Conservation (phyloP, 2,329 filamentous ascomycete species). For the Calonectria henricotiae region DNA sequence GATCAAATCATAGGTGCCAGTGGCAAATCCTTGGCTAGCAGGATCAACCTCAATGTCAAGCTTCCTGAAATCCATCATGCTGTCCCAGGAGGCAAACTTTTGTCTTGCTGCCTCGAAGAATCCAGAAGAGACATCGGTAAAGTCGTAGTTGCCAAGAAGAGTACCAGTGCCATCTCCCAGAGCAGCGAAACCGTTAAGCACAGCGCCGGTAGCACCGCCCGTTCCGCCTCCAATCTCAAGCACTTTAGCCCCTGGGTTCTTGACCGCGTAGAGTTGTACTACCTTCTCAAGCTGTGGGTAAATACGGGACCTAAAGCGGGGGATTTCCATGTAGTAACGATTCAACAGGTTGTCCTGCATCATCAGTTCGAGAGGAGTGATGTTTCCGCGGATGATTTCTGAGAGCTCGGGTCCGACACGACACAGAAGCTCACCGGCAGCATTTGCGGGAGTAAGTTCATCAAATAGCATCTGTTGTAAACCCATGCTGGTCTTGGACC, state of each 20-base stretch:
- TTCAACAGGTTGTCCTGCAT: conserved; percentile 14
- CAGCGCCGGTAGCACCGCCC: background rate
- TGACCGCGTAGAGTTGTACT: background rate
- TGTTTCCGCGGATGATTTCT: background rate
- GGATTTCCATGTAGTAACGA: conserved; percentile 15
- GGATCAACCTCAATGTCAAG: conserved; percentile 17
- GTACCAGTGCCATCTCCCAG: background rate
- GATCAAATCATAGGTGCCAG: conserved; percentile 3
- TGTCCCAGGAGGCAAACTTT: conserved; percentile 1
- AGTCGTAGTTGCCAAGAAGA: background rate
- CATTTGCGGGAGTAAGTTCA: background rate
- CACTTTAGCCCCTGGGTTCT: background rate
- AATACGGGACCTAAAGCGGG: conserved; percentile 1
- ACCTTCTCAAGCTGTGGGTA: conserved; percentile 12
- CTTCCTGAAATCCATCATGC: conserved; percentile 11
- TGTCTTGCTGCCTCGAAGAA: conserved; percentile 16
- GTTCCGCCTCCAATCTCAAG: conserved; percentile 10
- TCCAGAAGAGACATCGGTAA: conserved; percentile 1
- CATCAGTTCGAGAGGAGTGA: conserved; percentile 12
- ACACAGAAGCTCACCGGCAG: conserved; percentile 3
- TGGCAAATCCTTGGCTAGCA: background rate
- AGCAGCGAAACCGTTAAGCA: background rate
- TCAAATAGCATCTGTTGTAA: conserved; percentile 10
- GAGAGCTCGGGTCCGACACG: background rate
- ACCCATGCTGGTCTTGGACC: conserved; percentile 6